Evolutionary conservation across 2,329 filamentous ascomycete species (phyloP).

Genomic region (Ophiostoma perfectum): DNA sequence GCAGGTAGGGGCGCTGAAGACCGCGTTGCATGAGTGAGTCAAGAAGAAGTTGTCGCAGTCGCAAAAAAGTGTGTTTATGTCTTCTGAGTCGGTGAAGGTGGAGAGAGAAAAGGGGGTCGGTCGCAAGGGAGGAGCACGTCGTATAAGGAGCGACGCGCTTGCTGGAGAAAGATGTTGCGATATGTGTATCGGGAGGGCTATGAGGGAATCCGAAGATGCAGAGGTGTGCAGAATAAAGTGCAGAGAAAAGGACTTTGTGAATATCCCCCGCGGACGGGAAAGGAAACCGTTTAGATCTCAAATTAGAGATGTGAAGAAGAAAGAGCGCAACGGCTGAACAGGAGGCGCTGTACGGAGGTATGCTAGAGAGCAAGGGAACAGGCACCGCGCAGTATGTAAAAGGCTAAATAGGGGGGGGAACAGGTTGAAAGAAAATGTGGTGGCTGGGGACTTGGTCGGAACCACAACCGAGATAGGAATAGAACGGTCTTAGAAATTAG

Average conservation of each 20-base stretch:
- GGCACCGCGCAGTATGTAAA: constrained; percentile 5
- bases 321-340: constrained; percentile 18
- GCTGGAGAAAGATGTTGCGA: neutral
- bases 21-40: constrained; percentile 17
- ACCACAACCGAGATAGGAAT: constrained; percentile 16
- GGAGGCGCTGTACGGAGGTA: constrained; percentile 14
- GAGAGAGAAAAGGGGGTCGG: constrained; percentile 4
- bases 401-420: constrained; percentile 13
- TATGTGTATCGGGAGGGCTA: neutral
- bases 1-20: constrained; percentile 12
- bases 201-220: neutral
- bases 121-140: constrained; percentile 12
- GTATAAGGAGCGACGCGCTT: constrained; percentile 11
- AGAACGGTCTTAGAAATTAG: constrained; percentile 1
- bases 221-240: neutral
- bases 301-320: constrained; percentile 3
- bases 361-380: constrained; percentile 9
- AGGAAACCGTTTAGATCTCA: constrained; percentile 13
- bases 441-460: constrained; percentile 24
- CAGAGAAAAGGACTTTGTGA: neutral
- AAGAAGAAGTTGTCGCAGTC: neutral
- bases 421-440: constrained; percentile 23
- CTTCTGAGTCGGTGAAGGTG: neutral
- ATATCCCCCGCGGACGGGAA: constrained; percentile 6
- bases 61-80: neutral